These are phyloP conservation scores for Aspergillus fumigatus DNA, from an alignment of 2,329 filamentous ascomycete species.

Conservation along the genomic window DNA sequence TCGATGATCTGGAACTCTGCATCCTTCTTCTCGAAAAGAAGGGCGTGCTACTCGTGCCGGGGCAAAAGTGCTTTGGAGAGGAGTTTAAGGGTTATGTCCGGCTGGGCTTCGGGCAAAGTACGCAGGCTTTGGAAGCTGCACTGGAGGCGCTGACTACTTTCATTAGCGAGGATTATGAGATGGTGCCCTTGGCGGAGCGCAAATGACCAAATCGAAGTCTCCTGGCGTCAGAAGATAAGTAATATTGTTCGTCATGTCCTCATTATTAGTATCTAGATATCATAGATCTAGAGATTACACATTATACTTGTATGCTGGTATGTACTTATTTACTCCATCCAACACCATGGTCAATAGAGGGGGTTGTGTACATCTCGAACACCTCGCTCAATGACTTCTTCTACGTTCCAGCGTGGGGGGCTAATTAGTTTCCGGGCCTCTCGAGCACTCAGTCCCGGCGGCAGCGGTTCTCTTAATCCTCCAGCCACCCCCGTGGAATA, in stretches of 20 bases:
- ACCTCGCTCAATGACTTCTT: conserved; percentile 65
- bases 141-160: neutral
- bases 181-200: conserved; percentile 23
- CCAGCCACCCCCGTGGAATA: conserved; percentile 89
- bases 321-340: neutral
- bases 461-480: conserved; percentile 64
- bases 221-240: too few relatives aligned
- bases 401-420: conserved; percentile 73
- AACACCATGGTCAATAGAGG: conserved; percentile 49
- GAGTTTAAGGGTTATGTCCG: neutral
- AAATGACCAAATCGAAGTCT: neutral
- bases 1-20: neutral
- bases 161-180: neutral
- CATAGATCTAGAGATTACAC: neutral
- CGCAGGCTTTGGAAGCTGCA: neutral
- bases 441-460: conserved; percentile 22
- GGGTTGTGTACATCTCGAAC: conserved; percentile 67
- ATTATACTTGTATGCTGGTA: neutral
- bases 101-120: neutral
- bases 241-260: neutral
- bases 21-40: neutral
- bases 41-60: neutral
- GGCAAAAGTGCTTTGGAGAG: neutral
- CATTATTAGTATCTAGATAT: neutral
- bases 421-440: conserved; percentile 45